A percentile compares a stretch with the other conserved stretches of the same genome.
Evolutionary conservation across 306 rosid species (phyloP).

Genomic region (Malus orientalis): DNA sequence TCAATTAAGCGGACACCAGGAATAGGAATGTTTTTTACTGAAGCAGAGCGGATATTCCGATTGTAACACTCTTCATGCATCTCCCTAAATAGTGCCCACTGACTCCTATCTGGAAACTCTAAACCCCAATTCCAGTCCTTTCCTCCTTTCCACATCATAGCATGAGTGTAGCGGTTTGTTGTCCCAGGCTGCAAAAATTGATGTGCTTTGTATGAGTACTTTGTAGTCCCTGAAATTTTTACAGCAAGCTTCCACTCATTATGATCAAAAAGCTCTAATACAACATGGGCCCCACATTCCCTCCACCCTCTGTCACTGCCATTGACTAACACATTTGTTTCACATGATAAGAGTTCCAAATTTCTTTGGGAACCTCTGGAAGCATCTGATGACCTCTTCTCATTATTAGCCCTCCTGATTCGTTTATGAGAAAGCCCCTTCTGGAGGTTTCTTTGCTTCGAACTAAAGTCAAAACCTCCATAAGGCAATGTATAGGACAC

Average conservation of each 20-base stretch:
- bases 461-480: slow-evolving; percentile 51
- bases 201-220: slow-evolving; percentile 84
- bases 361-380: slow-evolving; percentile 50
- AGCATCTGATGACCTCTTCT: slow-evolving; percentile 58
- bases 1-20: slow-evolving; percentile 80
- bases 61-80: slow-evolving; percentile 94
- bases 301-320: slow-evolving; percentile 86
- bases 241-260: slow-evolving; percentile 94
- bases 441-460: slow-evolving; percentile 41
- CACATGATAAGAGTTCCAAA: slow-evolving; percentile 62
- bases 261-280: slow-evolving; percentile 68
- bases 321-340: slow-evolving; percentile 70
- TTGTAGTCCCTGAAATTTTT: slow-evolving; percentile 59
- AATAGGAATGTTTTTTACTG: slow-evolving; percentile 82
- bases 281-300: slow-evolving; percentile 64
- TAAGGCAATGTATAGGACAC: slow-evolving; percentile 75
- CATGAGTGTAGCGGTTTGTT: slow-evolving; percentile 91
- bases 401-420: slow-evolving; percentile 72
- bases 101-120: slow-evolving; percentile 89
- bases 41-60: slow-evolving; percentile 85
- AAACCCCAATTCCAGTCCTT: slow-evolving; percentile 90
- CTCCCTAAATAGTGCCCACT: slow-evolving; percentile 92
- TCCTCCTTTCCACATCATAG: slow-evolving; percentile 99
- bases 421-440: slow-evolving; percentile 66
- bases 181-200: slow-evolving; percentile 98